Evolutionary conservation across 306 rosid species (phyloP), one percentile per base, ranked within the genome.

Genomic region (Cucurbita ficifolia): DNA sequence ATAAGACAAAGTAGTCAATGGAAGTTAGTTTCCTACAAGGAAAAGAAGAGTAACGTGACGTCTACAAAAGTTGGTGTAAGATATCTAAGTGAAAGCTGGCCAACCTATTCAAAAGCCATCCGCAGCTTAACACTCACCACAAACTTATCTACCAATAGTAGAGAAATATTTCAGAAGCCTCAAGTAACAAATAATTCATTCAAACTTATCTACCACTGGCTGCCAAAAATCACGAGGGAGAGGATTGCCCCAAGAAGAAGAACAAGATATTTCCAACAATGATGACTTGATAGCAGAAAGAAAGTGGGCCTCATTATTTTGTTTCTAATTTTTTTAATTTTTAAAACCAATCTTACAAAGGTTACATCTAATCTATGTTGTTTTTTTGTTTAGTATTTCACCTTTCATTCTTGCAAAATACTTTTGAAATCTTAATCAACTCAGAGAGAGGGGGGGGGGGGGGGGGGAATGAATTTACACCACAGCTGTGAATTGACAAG

Each of bases 21-120:
- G 10, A 65, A 43, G 33, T 39, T 36, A 3, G 49, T 65, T 65
- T 65, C 52, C 21, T 42, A 6, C 19, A 12, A 43, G 13, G 33
- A 65, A 65, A 19, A 43, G 38, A 42, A 65, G 11, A 43, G 24
- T 5, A 49, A 10, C 11, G 4, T 48, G 17, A 10, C 17, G 33
- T 49, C 58, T 2, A 64, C 57, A 70, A 17, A 70, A 24, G 16
- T 29, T 48, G 21, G 74, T 29, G 18, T 48, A 48, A 14, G 8
- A 49, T 8, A 70, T 9, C 29, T 24, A 69, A 16, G 1, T 48
- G 74, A 69, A 70, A 22, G 58, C 58, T 48, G 58, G 58, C 14
- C 56, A 70, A 29, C 42, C 74, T 12, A 29, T 38, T 50, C 56
- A 70, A 70, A 70, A 70, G 59, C 74, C 59, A 70, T 10, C 74